These are phyloP conservation scores for Ustilago loliicola DNA, from an alignment of 1,284 basidiomycete species.

Conservation along the genomic window DNA sequence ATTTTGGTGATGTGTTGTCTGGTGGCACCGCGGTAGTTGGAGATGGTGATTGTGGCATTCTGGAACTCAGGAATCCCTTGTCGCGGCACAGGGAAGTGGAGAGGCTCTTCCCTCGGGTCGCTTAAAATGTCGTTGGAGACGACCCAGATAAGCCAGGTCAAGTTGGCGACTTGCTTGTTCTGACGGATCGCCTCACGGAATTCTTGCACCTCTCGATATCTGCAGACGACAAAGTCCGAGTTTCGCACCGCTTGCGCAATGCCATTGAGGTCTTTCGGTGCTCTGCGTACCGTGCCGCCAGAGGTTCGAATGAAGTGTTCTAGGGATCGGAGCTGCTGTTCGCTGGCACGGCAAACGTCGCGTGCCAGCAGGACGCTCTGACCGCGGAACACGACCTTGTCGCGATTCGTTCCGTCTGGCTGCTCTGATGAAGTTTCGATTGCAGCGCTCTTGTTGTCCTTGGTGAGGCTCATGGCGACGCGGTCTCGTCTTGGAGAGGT, in stretches of 20 bases:
- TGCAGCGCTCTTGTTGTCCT: neutral
- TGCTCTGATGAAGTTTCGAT: neutral
- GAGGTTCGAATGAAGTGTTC: conserved; percentile 64
- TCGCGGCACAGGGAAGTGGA: conserved; percentile 76
- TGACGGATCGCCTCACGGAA: conserved; percentile 79
- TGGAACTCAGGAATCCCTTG: conserved; percentile 69
- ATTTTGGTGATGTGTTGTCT: conserved; percentile 87
- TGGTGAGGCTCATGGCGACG: conserved; percentile 34
- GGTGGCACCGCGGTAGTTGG: conserved; percentile 86
- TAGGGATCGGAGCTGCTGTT: conserved; percentile 69
- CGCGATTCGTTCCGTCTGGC: conserved; percentile 11
- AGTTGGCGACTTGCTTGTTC: conserved; percentile 79
- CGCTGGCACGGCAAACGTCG: conserved; percentile 51
- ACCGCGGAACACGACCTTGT: conserved; percentile 34
- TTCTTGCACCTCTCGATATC: conserved; percentile 78
- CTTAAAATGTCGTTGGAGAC: conserved; percentile 77
- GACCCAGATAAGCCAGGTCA: conserved; percentile 85
- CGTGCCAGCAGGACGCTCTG: conserved; percentile 53
- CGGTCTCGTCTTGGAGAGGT: conserved; percentile 42
- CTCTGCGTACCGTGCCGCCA: conserved; percentile 41
- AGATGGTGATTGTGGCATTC: conserved; percentile 81
- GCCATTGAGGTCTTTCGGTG: conserved; percentile 41
- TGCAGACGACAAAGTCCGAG: conserved; percentile 80
- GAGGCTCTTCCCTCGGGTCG: conserved; percentile 78
- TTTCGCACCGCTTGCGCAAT: conserved; percentile 57